Evolutionary conservation across 2,329 filamentous ascomycete species (phyloP).

Genomic region (Cladosporium halotolerans): DNA sequence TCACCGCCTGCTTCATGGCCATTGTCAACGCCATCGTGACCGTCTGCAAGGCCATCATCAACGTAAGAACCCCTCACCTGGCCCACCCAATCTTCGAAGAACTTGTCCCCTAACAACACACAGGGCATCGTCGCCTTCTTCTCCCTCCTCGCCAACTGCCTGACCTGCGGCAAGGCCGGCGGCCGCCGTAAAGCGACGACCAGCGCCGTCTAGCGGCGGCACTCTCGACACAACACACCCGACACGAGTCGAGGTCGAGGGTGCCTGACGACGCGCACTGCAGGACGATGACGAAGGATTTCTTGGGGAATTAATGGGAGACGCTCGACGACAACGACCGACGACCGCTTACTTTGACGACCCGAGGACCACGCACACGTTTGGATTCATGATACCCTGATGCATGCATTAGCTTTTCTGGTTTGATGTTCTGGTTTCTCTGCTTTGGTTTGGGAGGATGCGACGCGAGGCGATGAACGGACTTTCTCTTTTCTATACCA

Average conservation of each 20-base stretch:
- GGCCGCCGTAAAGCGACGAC: conserved; percentile 33
- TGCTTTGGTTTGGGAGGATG: background rate
- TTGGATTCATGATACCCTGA: conserved; percentile 12
- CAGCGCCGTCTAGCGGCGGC: conserved; percentile 28
- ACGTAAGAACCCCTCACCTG: conserved; percentile 20
- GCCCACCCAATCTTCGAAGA: background rate
- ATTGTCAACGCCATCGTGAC: conserved; percentile 42
- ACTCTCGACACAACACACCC: background rate
- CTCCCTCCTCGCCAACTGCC: conserved; percentile 43
- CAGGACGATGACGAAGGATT: no score
- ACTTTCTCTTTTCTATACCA: background rate
- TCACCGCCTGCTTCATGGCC: conserved; percentile 42
- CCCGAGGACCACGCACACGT: conserved; percentile 1
- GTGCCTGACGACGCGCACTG: background rate
- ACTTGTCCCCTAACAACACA: conserved; percentile 11
- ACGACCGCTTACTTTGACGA: no score
- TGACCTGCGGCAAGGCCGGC: conserved; percentile 43
- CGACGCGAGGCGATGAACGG: background rate
- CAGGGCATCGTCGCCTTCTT: conserved; percentile 46
- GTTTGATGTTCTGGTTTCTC: conserved; percentile 1
- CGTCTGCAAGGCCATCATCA: conserved; percentile 42
- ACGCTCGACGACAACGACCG: no score
- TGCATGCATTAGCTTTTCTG: conserved; percentile 9
- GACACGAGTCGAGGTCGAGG: background rate
- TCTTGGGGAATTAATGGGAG: no score